A percentile compares a stretch with the other conserved stretches of the same genome.
Conservation (phyloP, 306 rosid species). For the Prinsepia uniflora region DNA sequence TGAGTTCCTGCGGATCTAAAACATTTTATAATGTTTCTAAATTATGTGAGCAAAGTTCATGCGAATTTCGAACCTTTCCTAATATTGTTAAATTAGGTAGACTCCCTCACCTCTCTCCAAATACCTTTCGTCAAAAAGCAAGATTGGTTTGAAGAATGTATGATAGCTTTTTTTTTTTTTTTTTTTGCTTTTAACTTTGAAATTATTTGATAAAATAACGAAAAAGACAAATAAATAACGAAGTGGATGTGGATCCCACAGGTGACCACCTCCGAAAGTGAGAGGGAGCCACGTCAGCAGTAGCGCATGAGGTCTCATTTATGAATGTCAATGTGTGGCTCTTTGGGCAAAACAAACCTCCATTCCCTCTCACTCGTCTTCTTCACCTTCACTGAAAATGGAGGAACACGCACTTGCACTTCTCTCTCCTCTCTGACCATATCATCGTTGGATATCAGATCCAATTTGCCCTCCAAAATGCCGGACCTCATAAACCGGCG, state of each 20-base stretch:
- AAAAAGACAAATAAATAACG: neutral
- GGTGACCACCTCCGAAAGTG: neutral
- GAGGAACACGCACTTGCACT: neutral
- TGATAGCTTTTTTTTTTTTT: too few species aligned
- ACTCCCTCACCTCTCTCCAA: too few species aligned
- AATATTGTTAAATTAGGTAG: too few species aligned
- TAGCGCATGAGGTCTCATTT: neutral
- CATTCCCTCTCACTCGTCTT: neutral
- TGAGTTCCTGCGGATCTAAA: too few species aligned
- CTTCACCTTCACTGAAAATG: neutral
- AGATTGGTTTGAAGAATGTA: too few species aligned
- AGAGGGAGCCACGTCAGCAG: neutral
- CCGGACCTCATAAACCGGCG: neutral
- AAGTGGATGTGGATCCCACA: neutral
- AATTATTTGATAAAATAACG: neutral
- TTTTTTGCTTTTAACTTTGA: too few species aligned
- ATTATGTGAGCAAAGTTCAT: too few species aligned
- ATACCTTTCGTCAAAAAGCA: too few species aligned
- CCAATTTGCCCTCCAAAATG: neutral
- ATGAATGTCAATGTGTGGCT: too few species aligned
- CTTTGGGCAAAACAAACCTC: neutral
- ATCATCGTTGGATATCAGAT: neutral
- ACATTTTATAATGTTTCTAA: too few species aligned
- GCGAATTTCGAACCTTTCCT: too few species aligned
- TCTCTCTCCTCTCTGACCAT: neutral